These are phyloP conservation scores for Metschnikowia picachoensis DNA, from an alignment of 805 yeast species.

Conservation along the genomic window DNA sequence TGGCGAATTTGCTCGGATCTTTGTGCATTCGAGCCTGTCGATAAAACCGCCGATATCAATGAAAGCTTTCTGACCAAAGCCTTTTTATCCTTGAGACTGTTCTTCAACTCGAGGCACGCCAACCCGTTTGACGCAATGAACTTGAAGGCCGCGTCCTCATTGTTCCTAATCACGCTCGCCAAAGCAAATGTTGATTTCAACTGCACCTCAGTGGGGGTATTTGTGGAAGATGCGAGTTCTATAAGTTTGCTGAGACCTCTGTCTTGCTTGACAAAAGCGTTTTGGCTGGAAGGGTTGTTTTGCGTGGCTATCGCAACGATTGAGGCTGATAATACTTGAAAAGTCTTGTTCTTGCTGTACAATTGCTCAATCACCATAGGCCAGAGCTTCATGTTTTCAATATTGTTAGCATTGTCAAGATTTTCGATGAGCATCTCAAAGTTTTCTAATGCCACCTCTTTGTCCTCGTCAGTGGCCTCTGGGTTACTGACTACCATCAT, in stretches of 20 bases:
- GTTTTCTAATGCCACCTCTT: slow-evolving; percentile 77
- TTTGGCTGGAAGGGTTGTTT: slow-evolving; percentile 76
- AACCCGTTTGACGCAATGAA: slow-evolving; percentile 66
- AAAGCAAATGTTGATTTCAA: slow-evolving; percentile 76
- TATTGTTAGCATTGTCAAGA: slow-evolving; percentile 90
- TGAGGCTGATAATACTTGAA: slow-evolving; percentile 62
- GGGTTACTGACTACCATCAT: slow-evolving; percentile 55
- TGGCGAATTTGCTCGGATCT: slow-evolving; percentile 37
- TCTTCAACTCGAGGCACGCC: slow-evolving; percentile 40
- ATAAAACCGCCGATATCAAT: slow-evolving; percentile 53
- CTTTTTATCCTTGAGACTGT: slow-evolving; percentile 28
- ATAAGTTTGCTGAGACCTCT: slow-evolving; percentile 47
- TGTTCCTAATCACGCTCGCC: slow-evolving; percentile 70
- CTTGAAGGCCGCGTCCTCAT: slow-evolving; percentile 46
- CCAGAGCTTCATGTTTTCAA: slow-evolving; percentile 84
- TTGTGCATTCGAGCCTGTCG: slow-evolving; percentile 45
- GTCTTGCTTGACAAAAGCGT: slow-evolving; percentile 52
- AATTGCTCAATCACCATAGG: slow-evolving; percentile 56
- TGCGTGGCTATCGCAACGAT: slow-evolving; percentile 90
- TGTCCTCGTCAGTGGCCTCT: slow-evolving; percentile 58
- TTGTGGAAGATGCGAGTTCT: slow-evolving; percentile 30
- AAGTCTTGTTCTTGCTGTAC: slow-evolving; percentile 29
- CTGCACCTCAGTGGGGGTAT: slow-evolving; percentile 30
- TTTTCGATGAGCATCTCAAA: slow-evolving; percentile 93
- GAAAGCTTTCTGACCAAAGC: slow-evolving; percentile 53